Evolutionary conservation across 2,329 filamentous ascomycete genomes (phyloP).

Genomic region (Talaromyces sp.): DNA sequence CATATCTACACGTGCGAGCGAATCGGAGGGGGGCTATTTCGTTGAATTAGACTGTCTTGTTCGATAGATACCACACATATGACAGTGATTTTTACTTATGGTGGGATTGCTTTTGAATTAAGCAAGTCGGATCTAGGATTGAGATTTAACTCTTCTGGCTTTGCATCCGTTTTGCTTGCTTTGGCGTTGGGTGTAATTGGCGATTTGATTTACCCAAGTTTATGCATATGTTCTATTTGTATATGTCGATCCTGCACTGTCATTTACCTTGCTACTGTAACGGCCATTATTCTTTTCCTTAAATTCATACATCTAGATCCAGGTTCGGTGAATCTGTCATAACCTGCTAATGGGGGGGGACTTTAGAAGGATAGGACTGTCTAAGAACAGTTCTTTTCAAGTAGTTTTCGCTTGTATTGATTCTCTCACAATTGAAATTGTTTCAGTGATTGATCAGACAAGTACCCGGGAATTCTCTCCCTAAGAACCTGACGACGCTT

Average conservation of each 20-base stretch:
- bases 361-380: no score
- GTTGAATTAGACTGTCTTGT: slow-evolving; percentile 49
- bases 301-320: no score
- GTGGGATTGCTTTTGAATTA: background rate
- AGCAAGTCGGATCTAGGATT: background rate
- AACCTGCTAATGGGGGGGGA: no score
- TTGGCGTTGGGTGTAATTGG: slow-evolving; percentile 10
- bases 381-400: no score
- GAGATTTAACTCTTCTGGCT: no score
- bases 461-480: no score
- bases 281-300: no score
- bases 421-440: no score
- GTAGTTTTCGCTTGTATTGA: no score
- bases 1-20: slow-evolving; percentile 78
- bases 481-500: background rate
- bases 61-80: background rate
- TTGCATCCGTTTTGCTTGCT: background rate
- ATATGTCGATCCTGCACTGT: background rate
- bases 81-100: background rate
- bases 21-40: slow-evolving; percentile 80
- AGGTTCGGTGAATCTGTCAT: no score
- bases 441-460: no score
- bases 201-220: background rate
- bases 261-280: background rate
- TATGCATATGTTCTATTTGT: slow-evolving; percentile 1